Conservation (phyloP, 306 rosid genomes). For the Mucuna pruriens region DNA sequence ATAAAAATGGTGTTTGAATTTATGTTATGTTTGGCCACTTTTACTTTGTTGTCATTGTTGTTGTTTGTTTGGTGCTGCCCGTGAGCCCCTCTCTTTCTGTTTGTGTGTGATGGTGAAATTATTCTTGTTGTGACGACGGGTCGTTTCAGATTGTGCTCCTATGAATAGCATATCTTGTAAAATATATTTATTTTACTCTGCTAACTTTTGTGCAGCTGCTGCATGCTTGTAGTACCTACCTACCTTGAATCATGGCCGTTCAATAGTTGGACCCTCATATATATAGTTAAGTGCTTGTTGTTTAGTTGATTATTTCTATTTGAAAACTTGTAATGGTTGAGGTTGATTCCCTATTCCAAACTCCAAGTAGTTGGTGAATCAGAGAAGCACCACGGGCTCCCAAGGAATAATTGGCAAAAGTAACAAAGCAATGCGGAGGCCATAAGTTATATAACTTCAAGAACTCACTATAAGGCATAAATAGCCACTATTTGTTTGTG, state of each 20-base stretch:
- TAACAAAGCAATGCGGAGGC: conserved; percentile 23
- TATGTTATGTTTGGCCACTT: conserved; percentile 38
- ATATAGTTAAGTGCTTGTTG: conserved; percentile 15
- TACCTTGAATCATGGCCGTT: conserved; percentile 34
- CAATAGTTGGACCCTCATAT: conserved; percentile 31
- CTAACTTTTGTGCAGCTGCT: conserved; percentile 1
- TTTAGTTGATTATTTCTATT: conserved; percentile 32
- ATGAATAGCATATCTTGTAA: neutral
- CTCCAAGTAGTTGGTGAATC: conserved; percentile 41
- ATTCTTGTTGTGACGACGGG: conserved; percentile 39
- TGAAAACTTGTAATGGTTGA: conserved; percentile 33
- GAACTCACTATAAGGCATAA: neutral
- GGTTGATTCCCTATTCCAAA: conserved; percentile 30
- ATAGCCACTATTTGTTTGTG: conserved; percentile 11
- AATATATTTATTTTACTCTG: neutral
- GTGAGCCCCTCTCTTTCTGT: conserved; percentile 65
- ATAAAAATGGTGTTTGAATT: conserved; percentile 42
- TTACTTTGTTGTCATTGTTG: conserved; percentile 50
- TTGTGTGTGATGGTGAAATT: conserved; percentile 53
- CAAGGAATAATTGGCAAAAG: conserved; percentile 24
- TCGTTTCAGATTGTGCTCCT: neutral
- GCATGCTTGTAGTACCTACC: conserved; percentile 22
- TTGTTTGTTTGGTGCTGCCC: conserved; percentile 72
- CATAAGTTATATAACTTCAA: conserved; percentile 18
- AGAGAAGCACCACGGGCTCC: conserved; percentile 36